Percentiles rank a stretch among this genome's conserved stretches.
Conservation (phyloP, 108 stramenopile species). For the Skeletonema tropicum region DNA sequence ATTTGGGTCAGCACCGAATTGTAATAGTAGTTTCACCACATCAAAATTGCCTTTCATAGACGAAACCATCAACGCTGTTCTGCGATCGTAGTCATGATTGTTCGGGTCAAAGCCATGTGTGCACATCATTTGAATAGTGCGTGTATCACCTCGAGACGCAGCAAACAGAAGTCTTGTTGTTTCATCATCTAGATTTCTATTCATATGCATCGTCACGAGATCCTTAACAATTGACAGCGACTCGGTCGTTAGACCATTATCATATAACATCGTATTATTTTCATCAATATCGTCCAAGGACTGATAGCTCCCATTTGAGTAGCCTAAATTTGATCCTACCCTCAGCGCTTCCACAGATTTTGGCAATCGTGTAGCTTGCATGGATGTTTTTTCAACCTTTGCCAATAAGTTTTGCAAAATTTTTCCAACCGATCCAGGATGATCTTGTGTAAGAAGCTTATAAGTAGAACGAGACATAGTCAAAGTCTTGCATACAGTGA, state of each 20-base stretch:
- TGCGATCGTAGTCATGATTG: constrained; percentile 66
- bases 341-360: constrained; percentile 38
- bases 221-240: constrained; percentile 43
- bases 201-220: constrained; percentile 70
- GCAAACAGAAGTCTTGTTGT: constrained; percentile 69
- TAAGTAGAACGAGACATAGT: constrained; percentile 49
- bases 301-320: constrained; percentile 1
- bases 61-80: constrained; percentile 77
- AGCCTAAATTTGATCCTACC: constrained; percentile 44
- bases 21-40: constrained; percentile 52
- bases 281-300: constrained; percentile 6
- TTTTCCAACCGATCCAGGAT: constrained; percentile 53
- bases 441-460: constrained; percentile 52
- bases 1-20: constrained; percentile 65
- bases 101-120: constrained; percentile 75
- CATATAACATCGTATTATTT: background rate
- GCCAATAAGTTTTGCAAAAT: constrained; percentile 54
- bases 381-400: constrained; percentile 38
- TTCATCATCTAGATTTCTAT: constrained; percentile 63
- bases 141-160: constrained; percentile 66
- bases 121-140: constrained; percentile 69
- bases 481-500: constrained; percentile 65
- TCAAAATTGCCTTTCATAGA: constrained; percentile 75
- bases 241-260: background rate
- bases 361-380: constrained; percentile 30